Conservation (phyloP, 495 filamentous ascomycete species). For the Bacidia gigantensis region DNA sequence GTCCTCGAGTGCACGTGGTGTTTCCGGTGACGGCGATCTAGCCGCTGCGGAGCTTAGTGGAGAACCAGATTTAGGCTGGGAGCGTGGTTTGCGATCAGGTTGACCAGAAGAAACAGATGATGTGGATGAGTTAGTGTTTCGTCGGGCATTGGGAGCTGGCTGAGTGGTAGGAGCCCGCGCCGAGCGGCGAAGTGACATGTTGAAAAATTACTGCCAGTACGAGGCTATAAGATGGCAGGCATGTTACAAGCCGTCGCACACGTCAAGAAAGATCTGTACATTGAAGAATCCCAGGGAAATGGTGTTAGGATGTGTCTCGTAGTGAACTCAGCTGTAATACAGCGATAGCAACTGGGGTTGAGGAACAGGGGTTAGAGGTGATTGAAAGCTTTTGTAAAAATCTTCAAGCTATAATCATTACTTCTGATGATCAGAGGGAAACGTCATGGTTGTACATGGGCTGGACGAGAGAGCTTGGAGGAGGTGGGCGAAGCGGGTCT, state of each 20-base stretch:
- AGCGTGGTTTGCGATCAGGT: conserved; percentile 54
- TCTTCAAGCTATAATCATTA: no score
- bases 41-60: conserved; percentile 60
- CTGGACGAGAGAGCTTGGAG: no score
- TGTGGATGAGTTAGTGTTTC: conserved; percentile 60
- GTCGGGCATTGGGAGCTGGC: conserved; percentile 48
- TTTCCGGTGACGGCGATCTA: conserved; percentile 71
- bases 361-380: not conserved
- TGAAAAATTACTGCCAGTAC: no score
- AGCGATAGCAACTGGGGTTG: not conserved
- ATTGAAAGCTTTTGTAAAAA: no score
- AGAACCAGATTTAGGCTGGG: conserved; percentile 56
- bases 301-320: not conserved
- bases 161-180: conserved; percentile 78
- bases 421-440: no score
- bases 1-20: conserved; percentile 39
- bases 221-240: not conserved
- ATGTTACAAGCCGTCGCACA: not conserved
- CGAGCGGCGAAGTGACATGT: conserved; percentile 71
- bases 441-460: no score
- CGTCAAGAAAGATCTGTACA: not conserved
- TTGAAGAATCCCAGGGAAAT: not conserved
- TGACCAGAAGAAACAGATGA: conserved; percentile 58
- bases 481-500: no score
- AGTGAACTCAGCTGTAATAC: not conserved